Evolutionary conservation across 2,329 filamentous ascomycete species (phyloP).

Genomic region (Arthrocladium fulminans): DNA sequence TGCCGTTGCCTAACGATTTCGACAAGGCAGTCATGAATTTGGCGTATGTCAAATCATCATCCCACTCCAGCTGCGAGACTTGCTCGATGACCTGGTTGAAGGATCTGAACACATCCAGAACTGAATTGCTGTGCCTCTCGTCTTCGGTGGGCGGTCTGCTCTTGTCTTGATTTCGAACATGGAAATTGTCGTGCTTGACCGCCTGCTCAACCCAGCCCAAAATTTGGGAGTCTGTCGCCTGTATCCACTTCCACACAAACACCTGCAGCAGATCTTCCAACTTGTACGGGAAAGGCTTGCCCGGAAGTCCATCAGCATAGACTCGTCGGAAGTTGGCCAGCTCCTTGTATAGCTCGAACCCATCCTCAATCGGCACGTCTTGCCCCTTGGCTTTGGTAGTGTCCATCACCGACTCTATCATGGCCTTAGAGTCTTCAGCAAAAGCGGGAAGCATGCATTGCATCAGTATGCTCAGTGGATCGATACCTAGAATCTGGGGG

Average conservation of each 20-base stretch:
- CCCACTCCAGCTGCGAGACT: slow-evolving; percentile 78
- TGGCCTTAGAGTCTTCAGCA: slow-evolving; percentile 76
- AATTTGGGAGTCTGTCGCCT: slow-evolving; percentile 68
- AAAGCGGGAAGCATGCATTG: slow-evolving; percentile 81
- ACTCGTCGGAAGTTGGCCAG: slow-evolving; percentile 75
- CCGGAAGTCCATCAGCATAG: slow-evolving; percentile 65
- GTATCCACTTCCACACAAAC: slow-evolving; percentile 95
- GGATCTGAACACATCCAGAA: slow-evolving; percentile 85
- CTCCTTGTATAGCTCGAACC: slow-evolving; percentile 87
- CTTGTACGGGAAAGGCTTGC: slow-evolving; percentile 70
- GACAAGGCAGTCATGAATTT: slow-evolving; percentile 94
- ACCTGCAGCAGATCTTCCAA: slow-evolving; percentile 77
- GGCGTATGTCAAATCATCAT: slow-evolving; percentile 84
- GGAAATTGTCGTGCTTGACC: slow-evolving; percentile 81
- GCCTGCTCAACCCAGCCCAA: slow-evolving; percentile 80
- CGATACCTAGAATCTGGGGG: slow-evolving; percentile 73
- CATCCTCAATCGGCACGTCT: slow-evolving; percentile 81
- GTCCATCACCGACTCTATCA: slow-evolving; percentile 72
- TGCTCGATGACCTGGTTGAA: slow-evolving; percentile 90
- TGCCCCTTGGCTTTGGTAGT: slow-evolving; percentile 58
- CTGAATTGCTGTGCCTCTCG: slow-evolving; percentile 82
- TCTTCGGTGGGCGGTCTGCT: slow-evolving; percentile 62
- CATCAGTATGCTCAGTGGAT: slow-evolving; percentile 62
- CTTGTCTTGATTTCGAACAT: slow-evolving; percentile 57
- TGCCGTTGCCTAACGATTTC: slow-evolving; percentile 71